Percentiles rank a stretch among this genome's conserved stretches.
Conservation (phyloP, 108 stramenopile species). For the Skeletonema costatum region DNA sequence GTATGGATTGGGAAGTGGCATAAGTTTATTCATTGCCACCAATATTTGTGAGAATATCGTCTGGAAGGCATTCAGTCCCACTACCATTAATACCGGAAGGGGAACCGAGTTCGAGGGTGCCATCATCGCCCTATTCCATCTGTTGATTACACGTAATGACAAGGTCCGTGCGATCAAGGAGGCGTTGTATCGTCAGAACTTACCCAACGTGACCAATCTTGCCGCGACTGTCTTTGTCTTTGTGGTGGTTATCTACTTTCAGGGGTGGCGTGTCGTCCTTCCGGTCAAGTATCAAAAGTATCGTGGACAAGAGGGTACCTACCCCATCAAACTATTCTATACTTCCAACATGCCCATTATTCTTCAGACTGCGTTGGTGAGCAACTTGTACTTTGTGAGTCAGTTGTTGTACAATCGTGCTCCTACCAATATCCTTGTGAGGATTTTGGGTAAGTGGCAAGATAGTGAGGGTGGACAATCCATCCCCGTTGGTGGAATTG, state of each 20-base stretch:
- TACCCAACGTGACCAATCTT: conserved; percentile 98
- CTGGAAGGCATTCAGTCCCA: conserved; percentile 99
- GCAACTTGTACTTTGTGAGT: conserved; percentile 98
- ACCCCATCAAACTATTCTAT: conserved; percentile 99
- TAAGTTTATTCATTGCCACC: conserved; percentile 99
- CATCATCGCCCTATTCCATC: conserved; percentile 97
- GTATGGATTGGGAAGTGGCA: conserved; percentile 97
- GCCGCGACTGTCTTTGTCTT: conserved; percentile 96
- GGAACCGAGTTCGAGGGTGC: conserved; percentile 99
- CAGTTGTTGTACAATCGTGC: conserved; percentile 99
- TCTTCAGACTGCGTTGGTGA: conserved; percentile 97
- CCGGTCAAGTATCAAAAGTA: conserved; percentile 98
- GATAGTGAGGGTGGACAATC: conserved; percentile 94
- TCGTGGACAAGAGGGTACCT: conserved; percentile 94
- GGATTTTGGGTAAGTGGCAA: conserved; percentile 98
- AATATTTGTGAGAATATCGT: conserved; percentile 99
- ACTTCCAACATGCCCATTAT: conserved; percentile 99
- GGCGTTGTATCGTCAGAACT: conserved; percentile 96
- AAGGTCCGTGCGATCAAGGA: conserved; percentile 95
- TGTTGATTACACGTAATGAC: conserved; percentile 93
- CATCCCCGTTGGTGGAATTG: conserved; percentile 96
- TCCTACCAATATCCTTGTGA: conserved; percentile 95
- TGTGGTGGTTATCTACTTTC: conserved; percentile 99
- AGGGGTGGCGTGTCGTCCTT: conserved; percentile 98
- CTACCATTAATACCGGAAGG: conserved; percentile 99